These are phyloP conservation scores for Backusella mclennaniae DNA, from an alignment of 192 early-diverging fungal species.

Conservation along the genomic window DNA sequence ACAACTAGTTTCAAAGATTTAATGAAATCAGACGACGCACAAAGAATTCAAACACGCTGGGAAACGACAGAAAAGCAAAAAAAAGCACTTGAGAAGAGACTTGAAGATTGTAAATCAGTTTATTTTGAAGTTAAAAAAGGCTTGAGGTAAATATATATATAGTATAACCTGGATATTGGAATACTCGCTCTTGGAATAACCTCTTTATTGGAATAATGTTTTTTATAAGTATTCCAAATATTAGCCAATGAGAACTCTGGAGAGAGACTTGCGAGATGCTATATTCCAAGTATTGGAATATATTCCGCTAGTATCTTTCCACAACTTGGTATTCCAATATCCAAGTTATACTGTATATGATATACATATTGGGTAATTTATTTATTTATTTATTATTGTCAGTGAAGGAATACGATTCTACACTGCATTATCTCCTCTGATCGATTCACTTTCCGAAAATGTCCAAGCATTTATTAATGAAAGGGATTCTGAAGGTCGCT, in stretches of 20 bases:
- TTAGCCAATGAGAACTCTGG: too few relatives aligned
- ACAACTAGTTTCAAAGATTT: neutral
- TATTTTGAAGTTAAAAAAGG: constrained; percentile 4
- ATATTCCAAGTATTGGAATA: too few relatives aligned
- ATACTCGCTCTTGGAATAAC: too few relatives aligned
- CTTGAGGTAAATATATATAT: neutral
- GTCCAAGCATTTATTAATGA: neutral
- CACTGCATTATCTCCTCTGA: neutral
- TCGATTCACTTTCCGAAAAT: neutral
- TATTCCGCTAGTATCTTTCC: too few relatives aligned
- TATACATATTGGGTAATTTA: neutral
- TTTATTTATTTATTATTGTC: neutral
- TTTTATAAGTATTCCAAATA: too few relatives aligned
- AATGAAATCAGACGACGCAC: neutral
- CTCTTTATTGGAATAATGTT: too few relatives aligned
- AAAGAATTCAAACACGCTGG: neutral
- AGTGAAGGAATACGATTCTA: neutral
- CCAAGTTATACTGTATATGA: too few relatives aligned
- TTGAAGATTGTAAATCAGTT: neutral
- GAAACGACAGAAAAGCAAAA: neutral
- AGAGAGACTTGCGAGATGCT: too few relatives aligned
- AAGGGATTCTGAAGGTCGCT: neutral
- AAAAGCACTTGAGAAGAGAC: neutral
- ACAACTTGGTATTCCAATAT: too few relatives aligned
- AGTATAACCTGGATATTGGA: too few relatives aligned